phyloP scores from a whole-genome alignment of 768 basidiomycete genomes.

The Boletus huronensis region DNA sequence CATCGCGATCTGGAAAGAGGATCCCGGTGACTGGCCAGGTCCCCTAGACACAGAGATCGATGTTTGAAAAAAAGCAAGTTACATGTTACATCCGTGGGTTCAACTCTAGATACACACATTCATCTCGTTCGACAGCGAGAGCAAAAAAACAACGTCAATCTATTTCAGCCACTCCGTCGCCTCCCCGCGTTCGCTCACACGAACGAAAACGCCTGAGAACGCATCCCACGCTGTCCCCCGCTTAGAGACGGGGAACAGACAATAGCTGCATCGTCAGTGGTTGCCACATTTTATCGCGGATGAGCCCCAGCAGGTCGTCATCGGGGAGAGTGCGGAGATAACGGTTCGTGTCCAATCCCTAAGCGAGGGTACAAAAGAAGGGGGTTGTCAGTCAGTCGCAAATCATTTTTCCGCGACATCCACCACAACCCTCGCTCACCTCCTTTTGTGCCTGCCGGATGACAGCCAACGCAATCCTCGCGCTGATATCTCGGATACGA shows the following conservation, averaged over 20 bases:
- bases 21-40: neutral
- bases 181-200: neutral
- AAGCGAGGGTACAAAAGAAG: neutral
- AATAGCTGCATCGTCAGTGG: conserved; percentile 27
- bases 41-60: conserved; percentile 28
- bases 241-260: conserved; percentile 16
- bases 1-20: conserved; percentile 62
- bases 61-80: conserved; percentile 16
- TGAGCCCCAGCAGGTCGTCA: conserved; percentile 43
- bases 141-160: neutral
- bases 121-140: neutral
- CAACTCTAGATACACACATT: neutral
- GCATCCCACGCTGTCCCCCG: neutral
- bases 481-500: conserved; percentile 65
- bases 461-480: conserved; percentile 57
- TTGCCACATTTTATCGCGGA: conserved; percentile 56
- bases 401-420: neutral
- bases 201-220: neutral
- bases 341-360: conserved; percentile 41
- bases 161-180: conserved; percentile 1
- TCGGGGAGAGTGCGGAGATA: conserved; percentile 49
- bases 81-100: neutral
- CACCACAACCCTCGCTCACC: conserved; percentile 33
- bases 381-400: neutral
- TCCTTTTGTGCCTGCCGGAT: conserved; percentile 63